Evolutionary conservation across 257 asterid species (phyloP), one percentile per base, ranked within the genome.

Genomic region (Solanum medicagineum): DNA sequence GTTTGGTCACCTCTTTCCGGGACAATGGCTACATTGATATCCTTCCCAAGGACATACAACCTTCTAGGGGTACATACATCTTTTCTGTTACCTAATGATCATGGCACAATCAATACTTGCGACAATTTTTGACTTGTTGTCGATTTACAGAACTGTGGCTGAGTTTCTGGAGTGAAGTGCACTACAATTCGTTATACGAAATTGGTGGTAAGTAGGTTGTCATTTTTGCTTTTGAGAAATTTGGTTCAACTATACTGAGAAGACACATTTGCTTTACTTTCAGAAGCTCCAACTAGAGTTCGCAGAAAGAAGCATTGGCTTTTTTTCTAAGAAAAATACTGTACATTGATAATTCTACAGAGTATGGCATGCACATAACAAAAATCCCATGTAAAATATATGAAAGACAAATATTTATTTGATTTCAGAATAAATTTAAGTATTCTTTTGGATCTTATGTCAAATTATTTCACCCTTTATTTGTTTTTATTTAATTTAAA

Each of bases 141-240:
- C 6, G 24, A 12, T 80, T 81, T 87, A 42, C 83, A 95, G 98
- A 93, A 91, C 74, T 94, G 86, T 96, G 99, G 98, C 93, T 96
- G 89, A 96, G 99, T 94, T 96, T 96, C 90, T 96, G 99, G 99
- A 94, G 99, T n/a, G 99, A 96, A 87, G 91, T 96, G 60, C 99
- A 96, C 89, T 96, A 96, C 82, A 96, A 94, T 74, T 96, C 98
- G 9, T 84, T 96, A 80, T 93, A 96, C 85, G 98, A 92, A 91
- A 87, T 87, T 47, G 98, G 98, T 93, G 99, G 99, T 92, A 83
- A 86, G 55, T 56, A 16, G 1, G 8, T 15, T 47, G 10, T 54
- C 24, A 26, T 14, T 65, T 66, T 47, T 0, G 5, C 29, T 57
- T 20, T 55, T 13, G 14, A 53, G 70, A 65, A 22, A 14, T 24